These are phyloP conservation scores for Puccinia hordei DNA, from an alignment of 1,284 basidiomycete genomes.

Conservation along the genomic window DNA sequence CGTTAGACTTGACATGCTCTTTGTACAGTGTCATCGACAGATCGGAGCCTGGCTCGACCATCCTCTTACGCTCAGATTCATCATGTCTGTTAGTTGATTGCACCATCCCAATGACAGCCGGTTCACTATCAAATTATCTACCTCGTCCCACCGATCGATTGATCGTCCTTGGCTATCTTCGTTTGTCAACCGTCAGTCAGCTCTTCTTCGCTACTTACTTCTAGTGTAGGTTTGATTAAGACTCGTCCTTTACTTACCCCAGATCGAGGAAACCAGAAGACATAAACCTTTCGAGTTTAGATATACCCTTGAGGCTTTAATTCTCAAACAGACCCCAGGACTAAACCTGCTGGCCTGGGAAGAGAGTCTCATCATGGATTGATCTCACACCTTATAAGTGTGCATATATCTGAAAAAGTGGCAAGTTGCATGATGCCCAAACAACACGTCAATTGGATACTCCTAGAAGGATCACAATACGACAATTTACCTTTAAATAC, in stretches of 20 bases:
- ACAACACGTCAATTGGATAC: no score
- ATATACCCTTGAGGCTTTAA: not conserved
- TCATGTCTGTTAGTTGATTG: constrained; percentile 15
- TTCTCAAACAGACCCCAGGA: not conserved
- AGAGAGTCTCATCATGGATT: not conserved
- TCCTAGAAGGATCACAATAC: no score
- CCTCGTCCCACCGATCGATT: not conserved
- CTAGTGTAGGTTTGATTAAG: no score
- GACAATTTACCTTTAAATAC: no score
- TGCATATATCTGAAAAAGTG: not conserved
- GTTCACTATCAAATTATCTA: constrained; percentile 7
- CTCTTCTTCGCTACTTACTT: no score
- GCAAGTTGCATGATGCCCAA: not conserved
- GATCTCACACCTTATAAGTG: not conserved
- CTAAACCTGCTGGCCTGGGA: not conserved
- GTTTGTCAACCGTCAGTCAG: constrained; percentile 7
- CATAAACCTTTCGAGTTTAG: not conserved
- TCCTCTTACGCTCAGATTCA: not conserved
- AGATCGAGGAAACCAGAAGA: not conserved
- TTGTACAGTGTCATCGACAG: constrained; percentile 7
- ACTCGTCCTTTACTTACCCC: no score
- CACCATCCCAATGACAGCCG: not conserved
- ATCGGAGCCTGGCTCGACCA: not conserved
- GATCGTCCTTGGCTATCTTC: constrained; percentile 16
- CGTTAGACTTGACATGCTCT: not conserved